phyloP scores from a whole-genome alignment of 2,329 filamentous ascomycete species.

The Colletotrichum gigasporum region DNA sequence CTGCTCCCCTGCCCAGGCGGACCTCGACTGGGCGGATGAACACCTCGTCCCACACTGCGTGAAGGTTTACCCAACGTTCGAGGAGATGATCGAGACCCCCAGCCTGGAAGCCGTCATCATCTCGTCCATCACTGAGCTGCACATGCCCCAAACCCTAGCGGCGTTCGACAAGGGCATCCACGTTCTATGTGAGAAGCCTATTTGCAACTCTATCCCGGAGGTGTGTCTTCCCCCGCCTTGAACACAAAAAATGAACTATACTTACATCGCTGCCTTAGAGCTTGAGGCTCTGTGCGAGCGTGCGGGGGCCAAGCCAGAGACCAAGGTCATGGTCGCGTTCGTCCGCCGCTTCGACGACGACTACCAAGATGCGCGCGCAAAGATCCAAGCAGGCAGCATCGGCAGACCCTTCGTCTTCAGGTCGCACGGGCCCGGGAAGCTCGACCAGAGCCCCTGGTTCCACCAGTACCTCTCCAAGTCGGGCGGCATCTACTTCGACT shows the following conservation, averaged over 20 bases:
- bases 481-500: constrained; percentile 77
- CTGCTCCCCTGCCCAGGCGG: constrained; percentile 53
- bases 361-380: constrained; percentile 67
- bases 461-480: constrained; percentile 71
- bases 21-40: constrained; percentile 53
- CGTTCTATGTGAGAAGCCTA: constrained; percentile 68
- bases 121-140: constrained; percentile 58
- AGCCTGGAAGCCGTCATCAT: constrained; percentile 52
- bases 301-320: constrained; percentile 48
- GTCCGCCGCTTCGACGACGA: constrained; percentile 67
- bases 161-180: constrained; percentile 64
- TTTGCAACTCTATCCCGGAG: constrained; percentile 66
- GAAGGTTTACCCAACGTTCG: constrained; percentile 53
- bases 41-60: constrained; percentile 54
- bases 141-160: constrained; percentile 64
- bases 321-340: constrained; percentile 59
- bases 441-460: constrained; percentile 72
- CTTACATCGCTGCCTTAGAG: constrained; percentile 56
- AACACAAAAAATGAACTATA: constrained; percentile 66
- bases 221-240: constrained; percentile 47
- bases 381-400: constrained; percentile 63
- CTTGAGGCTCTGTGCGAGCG: background rate
- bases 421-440: constrained; percentile 73
- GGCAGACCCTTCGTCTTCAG: constrained; percentile 69
- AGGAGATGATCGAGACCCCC: constrained; percentile 52